Base-by-base conservation (phyloP, 176 grass and related monocot species). In the Aegilops sharonensis region DNA sequence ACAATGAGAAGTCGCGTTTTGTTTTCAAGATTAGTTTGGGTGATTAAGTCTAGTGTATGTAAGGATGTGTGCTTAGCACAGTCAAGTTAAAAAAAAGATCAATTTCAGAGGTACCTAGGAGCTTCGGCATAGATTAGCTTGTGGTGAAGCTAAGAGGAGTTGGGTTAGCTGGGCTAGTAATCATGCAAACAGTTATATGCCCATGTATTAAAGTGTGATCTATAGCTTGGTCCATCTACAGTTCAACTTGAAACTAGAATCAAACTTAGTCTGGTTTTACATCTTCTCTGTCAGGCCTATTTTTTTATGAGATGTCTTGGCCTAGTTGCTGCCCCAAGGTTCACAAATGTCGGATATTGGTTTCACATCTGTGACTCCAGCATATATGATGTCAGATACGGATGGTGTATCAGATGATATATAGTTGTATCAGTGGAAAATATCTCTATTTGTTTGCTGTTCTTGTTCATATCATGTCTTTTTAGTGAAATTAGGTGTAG, bases 181-280 rank as follows among this genome's bases (percentile, higher is more conserved):
- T 57, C 54, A 3, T 57, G 54, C 18, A 20, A 20, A 21, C 56
- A 59, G 2, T 59, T 9, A 59, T 59, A n/a, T 59, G 56, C 56
- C 18, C 20, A 59, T 59, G 18, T 59, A 59, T 59, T 1, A 1
- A 59, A 59, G 56, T 59, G 0, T 59, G 20, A 54, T 21, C 14
- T 29, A 47, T 81, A 61, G 20, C 27, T 68, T 81, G 27, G 6
- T 68, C 48, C 36, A 61, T 50, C 15, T 70, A 47, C 11, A 76
- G n/a, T 20, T 68, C 11, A 66, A 17, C 43, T 85, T 7, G 27
- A 80, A 79, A 80, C 15, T 60, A 13, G 13, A 88, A 77, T 27
- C 20, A n/a, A 29, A 14, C 9, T 25, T 89, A 75, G 7, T 85
- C 31, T 79, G 1, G 1, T 75, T 18, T 36, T 8, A 11, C 45